Evolutionary conservation across 2,329 filamentous ascomycete species (phyloP).

Genomic region (Diplodia sapinea): DNA sequence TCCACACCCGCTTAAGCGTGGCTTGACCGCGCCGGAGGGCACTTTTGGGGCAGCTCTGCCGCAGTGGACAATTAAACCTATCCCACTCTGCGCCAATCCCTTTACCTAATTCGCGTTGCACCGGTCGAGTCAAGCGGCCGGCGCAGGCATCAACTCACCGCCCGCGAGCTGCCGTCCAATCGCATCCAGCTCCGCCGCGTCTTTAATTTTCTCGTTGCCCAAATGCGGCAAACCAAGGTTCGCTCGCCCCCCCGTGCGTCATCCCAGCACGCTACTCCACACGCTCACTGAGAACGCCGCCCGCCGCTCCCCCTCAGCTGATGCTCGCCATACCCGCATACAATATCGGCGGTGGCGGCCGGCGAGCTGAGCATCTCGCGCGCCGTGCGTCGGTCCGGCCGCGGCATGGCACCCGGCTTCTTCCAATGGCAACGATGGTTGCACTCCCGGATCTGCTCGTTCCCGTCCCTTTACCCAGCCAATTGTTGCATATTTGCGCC

Average conservation of each 20-base stretch:
- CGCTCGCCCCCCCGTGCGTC: neutral
- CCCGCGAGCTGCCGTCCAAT: neutral
- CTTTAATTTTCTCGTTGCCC: neutral
- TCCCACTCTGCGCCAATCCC: constrained; percentile 18
- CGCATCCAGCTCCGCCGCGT: neutral
- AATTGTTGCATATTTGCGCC: neutral
- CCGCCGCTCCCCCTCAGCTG: constrained; percentile 14
- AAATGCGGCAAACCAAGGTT: neutral
- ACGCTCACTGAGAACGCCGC: neutral
- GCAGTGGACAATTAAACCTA: constrained; percentile 21
- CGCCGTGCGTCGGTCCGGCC: constrained; percentile 5
- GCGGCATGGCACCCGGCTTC: neutral
- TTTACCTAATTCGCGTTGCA: constrained; percentile 13
- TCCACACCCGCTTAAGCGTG: constrained; percentile 22
- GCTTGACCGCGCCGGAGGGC: neutral
- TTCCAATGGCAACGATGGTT: neutral
- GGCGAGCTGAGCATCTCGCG: neutral
- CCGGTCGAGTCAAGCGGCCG: neutral
- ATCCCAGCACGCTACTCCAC: neutral
- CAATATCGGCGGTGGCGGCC: constrained; percentile 17
- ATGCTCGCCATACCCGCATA: constrained; percentile 7
- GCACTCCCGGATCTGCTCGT: neutral
- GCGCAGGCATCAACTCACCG: neutral
- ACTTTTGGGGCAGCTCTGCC: constrained; percentile 13
- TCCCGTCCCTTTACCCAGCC: neutral